Base-by-base conservation (phyloP, 352 stramenopile species). In the Aphanomyces cochlioides region DNA sequence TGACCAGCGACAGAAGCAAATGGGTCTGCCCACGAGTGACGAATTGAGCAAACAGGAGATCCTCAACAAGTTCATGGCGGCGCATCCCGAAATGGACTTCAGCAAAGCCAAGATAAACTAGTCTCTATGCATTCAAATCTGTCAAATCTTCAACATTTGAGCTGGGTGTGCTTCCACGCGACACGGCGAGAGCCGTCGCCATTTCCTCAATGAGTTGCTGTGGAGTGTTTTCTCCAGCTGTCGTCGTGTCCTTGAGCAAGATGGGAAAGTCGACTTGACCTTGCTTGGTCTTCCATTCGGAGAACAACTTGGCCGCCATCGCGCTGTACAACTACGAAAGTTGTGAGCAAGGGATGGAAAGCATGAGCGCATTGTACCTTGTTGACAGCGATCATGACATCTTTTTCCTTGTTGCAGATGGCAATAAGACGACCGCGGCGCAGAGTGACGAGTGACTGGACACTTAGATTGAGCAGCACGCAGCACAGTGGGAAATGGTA, bases 71-170 rank as follows among this genome's bases (percentile, higher is more conserved):
- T 99, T 99, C 77, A 99, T 99, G 92, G 89, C 85, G 47, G 90
- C 97, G 75, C 97, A 99, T 87, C 97, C 97, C 0, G 97, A 99
- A 79, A 98, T 99, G 92, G 97, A 99, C 79, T 99, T 99, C 75
- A 97, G 81, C 77, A 98, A 99, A 71, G 96, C 96, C 66, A 99
- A 99, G 78, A 93, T 99, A 72, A 96, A 86, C 71, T 98, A 87
- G 85, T 74, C 43, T 50, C 17, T n/a, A 50, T 50, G 43, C 43
- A 50, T 50, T 50, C 43, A 61, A 37, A n/a, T 61, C 54, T 12
- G 54, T 61, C 12, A 61, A 61, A n/a, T 61, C 54, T 61, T 61
- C 54, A 10, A 1, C 54, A 28, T 45, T 17, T 7, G 19, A 12
- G 19, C 54, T 37, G 5, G 34, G 19, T 12, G 39, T 37, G n/a